Base-by-base conservation (phyloP, 2,329 filamentous ascomycete species). In the Fusarium proliferatum region DNA sequence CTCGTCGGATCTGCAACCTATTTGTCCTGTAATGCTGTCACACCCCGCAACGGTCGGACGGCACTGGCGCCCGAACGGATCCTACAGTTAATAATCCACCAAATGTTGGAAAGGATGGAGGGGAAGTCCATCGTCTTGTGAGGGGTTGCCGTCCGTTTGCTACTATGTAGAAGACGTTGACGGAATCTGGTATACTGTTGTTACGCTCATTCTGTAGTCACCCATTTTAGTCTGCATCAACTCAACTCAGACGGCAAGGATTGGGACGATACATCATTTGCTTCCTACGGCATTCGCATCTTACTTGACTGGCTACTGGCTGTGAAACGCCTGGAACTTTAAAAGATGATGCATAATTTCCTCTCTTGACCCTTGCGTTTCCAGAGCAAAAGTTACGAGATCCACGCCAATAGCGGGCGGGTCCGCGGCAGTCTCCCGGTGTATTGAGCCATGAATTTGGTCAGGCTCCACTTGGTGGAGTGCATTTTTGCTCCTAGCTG, bases 361-460 rank as follows among this genome's bases (percentile, higher is more conserved):
- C 38, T 66, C 30, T 51, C 26, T 28, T 21, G 30, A 42, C 43
- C 58, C 67, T 57, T 71, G 48, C 39, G 43, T 71, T 64, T 60
- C 38, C 41, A 61, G 51, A 49, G 53, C 60, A 59, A 65, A 28
- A 61, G 49, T 49, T 72, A 58, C 56, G 46, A 72, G 53, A 70
- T 71, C 72, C 73, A 74, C 66, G 64, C 63, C 62, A 57, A 68
- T 76, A 57, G 72, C 61, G 67, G 68, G 68, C 70, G 77, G 77
- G 76, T 78, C 76, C 77, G 77, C 76, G 77, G 77, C 74, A 76
- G 63, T 61, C 63, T 79, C 73, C 77, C 77, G 77, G 75, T 64
- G 71, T 63, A 73, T 56, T 71, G 71, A 73, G 73, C 62, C 67
- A 72, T 73, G 58, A 59, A 75, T 76, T 78, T 67, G 75, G 74